These are phyloP conservation scores for Scolecobasidium constrictum DNA, from an alignment of 2,329 filamentous ascomycete genomes.

Conservation along the genomic window DNA sequence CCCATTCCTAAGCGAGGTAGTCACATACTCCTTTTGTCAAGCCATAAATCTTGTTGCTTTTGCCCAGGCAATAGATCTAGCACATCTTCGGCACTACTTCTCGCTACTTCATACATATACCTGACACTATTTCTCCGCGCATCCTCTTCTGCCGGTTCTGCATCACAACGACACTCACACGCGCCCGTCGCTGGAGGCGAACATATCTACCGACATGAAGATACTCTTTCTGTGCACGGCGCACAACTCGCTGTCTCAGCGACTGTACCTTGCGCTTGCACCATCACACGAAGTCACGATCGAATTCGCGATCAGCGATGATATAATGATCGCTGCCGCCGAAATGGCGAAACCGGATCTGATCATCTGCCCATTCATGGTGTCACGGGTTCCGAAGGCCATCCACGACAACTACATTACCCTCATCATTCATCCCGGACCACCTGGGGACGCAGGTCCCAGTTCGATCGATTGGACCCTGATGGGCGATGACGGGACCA, in stretches of 20 bases:
- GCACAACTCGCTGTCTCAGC: slow-evolving; percentile 34
- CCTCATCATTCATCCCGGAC: slow-evolving; percentile 31
- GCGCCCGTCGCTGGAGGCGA: no score
- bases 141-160: no score
- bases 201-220: no score
- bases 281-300: slow-evolving; percentile 27
- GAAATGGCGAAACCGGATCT: slow-evolving; percentile 26
- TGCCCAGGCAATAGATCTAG: no score
- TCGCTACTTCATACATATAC: no score
- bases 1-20: no score
- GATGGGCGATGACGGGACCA: slow-evolving; percentile 30
- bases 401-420: slow-evolving; percentile 28
- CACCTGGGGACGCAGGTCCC: slow-evolving; percentile 31
- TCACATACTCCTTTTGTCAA: no score
- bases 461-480: slow-evolving; percentile 33
- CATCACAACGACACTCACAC: no score
- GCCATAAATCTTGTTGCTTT: no score
- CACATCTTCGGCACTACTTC: no score
- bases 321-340: slow-evolving; percentile 27
- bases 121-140: no score
- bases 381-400: slow-evolving; percentile 24
- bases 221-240: slow-evolving; percentile 35
- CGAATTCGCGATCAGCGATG: slow-evolving; percentile 22
- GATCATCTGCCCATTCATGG: slow-evolving; percentile 33
- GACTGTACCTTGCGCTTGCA: slow-evolving; percentile 26